Conservation (phyloP, 129 eudicot genomes). For the Centrapalus pauciflorus region DNA sequence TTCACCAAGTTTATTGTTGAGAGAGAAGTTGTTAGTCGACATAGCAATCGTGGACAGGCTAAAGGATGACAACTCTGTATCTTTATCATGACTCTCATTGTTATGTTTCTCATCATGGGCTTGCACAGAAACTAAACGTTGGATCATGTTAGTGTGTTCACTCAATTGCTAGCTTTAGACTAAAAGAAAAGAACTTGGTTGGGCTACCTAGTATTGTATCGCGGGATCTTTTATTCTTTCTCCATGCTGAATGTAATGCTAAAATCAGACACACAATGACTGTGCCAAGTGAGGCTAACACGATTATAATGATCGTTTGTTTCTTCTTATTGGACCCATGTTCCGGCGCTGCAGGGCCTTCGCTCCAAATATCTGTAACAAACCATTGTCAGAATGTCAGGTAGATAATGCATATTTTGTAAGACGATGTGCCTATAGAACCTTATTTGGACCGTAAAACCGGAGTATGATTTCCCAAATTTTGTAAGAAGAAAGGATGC, state of each 20-base stretch:
- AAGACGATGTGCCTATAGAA: not conserved
- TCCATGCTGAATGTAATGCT: constrained; percentile 7
- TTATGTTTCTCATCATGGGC: not conserved
- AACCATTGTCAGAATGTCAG: not conserved
- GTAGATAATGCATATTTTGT: not conserved
- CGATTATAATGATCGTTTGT: not conserved
- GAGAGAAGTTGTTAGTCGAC: constrained; percentile 22
- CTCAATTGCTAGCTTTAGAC: not conserved
- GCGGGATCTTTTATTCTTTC: constrained; percentile 18
- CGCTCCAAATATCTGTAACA: not conserved
- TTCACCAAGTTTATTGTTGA: constrained; percentile 25
- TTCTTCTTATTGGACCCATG: constrained; percentile 7
- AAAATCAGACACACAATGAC: constrained; percentile 16
- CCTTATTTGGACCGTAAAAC: no score
- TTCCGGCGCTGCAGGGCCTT: constrained; percentile 1
- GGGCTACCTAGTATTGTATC: not conserved
- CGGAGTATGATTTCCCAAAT: no score
- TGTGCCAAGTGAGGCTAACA: not conserved
- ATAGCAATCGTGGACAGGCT: constrained; percentile 12
- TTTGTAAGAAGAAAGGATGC: no score
- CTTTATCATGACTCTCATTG: constrained; percentile 5
- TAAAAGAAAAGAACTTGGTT: not conserved
- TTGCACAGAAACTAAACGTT: not conserved
- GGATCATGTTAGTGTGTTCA: not conserved
- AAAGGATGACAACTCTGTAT: constrained; percentile 15